These are phyloP conservation scores for Tolypocladium album DNA, from an alignment of 2,329 filamentous ascomycete species.

Conservation along the genomic window DNA sequence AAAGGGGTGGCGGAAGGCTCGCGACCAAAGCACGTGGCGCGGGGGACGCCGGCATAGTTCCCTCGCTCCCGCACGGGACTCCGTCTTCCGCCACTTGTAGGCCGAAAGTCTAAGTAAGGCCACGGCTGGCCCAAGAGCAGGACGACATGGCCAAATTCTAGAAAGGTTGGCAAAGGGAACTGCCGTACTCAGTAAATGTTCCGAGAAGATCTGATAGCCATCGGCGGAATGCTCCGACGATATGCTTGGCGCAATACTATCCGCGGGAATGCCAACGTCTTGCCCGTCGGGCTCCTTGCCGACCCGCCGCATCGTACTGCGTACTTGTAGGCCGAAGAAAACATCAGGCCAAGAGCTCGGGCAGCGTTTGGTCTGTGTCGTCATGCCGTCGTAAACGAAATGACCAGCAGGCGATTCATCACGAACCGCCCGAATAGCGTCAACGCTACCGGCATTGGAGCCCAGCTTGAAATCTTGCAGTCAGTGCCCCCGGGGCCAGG, in stretches of 20 bases:
- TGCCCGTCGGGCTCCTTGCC: background rate
- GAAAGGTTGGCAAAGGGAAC: background rate
- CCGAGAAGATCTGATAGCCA: background rate
- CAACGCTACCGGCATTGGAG: background rate
- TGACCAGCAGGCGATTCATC: background rate
- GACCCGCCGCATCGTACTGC: background rate
- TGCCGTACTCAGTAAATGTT: background rate
- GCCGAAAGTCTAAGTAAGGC: background rate
- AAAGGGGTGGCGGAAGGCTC: background rate
- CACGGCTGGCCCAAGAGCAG: background rate
- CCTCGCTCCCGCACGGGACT: background rate
- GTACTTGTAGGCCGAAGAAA: background rate
- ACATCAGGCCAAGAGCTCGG: background rate
- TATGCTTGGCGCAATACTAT: background rate
- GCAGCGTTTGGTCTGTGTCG: background rate
- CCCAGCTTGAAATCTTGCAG: background rate
- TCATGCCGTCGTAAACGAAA: background rate
- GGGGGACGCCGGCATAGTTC: background rate
- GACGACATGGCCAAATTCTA: background rate
- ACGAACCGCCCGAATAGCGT: background rate
- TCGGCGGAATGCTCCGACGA: background rate
- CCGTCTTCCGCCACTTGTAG: background rate
- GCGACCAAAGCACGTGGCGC: background rate
- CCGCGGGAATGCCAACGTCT: background rate
- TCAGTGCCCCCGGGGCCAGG: too few relatives aligned